Evolutionary conservation across 352 stramenopile genomes (phyloP), one percentile per base, ranked within the genome.

Genomic region (Pythium phragmiticola): DNA sequence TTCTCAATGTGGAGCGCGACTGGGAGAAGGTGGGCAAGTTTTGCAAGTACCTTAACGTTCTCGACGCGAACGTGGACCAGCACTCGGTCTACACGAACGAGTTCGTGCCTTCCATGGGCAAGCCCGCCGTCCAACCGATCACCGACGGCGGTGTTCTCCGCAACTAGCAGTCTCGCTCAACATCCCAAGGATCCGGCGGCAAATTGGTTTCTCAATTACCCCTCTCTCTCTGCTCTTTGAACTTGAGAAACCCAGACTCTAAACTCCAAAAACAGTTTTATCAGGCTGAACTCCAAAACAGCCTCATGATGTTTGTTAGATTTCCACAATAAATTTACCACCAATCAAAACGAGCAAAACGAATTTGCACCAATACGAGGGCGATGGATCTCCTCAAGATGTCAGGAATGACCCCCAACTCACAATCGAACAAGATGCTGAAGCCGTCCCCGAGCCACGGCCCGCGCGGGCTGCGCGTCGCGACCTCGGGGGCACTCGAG

Each of bases 1-100:
- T 82, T 4, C 42, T 82, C 47, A 82, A 82, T 56, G 74, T 76
- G 41, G 72, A 70, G 56, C 74, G 74, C n/a, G 74, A 82, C 66
- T 82, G 74, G 74, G 72, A 79, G 57, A 82, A 82, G 55, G 74
- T 82, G 14, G 74, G 74, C 69, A 75, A 73, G 49, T 82, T 82
- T 57, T 82, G 74, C 66, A 82, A 82, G 69, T 82, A 82, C 66
- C 59, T 82, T 16, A 70, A 82, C 37, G 74, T 82, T 45, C 65
- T 82, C 43, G 74, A 82, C 60, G 66, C 62, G 37, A 58, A 58
- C 7, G 69, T 82, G 17, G 69, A 82, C 72, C 74, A 82, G 65
- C 69, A 82, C 72, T 77, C 74, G 56, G 74, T 82, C n/a, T 82
- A 77, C 69, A 74, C 72, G 46, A 82, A 82, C 69, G 74, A 82